Evolutionary conservation across 768 basidiomycete species (phyloP).

Genomic region (Grammothele lineata): DNA sequence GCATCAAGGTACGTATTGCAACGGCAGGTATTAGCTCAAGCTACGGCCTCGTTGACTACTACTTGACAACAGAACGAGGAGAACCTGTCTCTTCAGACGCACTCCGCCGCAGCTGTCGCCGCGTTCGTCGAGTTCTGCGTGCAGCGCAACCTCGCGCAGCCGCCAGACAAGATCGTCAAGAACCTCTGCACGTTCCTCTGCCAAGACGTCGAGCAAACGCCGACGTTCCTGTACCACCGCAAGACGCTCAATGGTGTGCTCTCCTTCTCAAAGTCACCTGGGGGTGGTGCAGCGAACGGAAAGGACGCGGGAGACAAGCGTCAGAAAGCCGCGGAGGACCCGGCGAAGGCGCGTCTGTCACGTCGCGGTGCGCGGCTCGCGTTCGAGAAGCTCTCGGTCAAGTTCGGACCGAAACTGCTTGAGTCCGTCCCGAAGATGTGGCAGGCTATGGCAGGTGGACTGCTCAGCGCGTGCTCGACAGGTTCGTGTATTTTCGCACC

Average conservation of each 20-base stretch:
- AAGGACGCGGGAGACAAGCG: no score
- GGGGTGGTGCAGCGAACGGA: conserved; percentile 18
- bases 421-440: conserved; percentile 90
- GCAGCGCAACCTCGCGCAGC: conserved; percentile 67
- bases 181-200: conserved; percentile 97
- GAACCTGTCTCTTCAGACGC: conserved; percentile 81
- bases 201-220: conserved; percentile 85
- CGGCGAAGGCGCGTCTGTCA: conserved; percentile 61
- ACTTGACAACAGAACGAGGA: conserved; percentile 81
- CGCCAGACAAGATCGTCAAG: conserved; percentile 94
- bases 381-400: conserved; percentile 69
- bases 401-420: conserved; percentile 71
- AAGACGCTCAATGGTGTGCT: conserved; percentile 69
- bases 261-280: conserved; percentile 53
- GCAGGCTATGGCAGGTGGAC: conserved; percentile 83
- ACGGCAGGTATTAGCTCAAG: no score
- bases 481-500: conserved; percentile 40
- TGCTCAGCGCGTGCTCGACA: conserved; percentile 60
- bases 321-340: conserved; percentile 51
- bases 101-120: conserved; percentile 84
- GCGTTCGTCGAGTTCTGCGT: conserved; percentile 86
- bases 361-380: conserved; percentile 84
- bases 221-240: conserved; percentile 73
- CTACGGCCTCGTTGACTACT: no score
- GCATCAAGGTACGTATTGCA: conserved; percentile 89